phyloP scores from a whole-genome alignment of 2,329 filamentous ascomycete species.

The Gremmenia infestans region DNA sequence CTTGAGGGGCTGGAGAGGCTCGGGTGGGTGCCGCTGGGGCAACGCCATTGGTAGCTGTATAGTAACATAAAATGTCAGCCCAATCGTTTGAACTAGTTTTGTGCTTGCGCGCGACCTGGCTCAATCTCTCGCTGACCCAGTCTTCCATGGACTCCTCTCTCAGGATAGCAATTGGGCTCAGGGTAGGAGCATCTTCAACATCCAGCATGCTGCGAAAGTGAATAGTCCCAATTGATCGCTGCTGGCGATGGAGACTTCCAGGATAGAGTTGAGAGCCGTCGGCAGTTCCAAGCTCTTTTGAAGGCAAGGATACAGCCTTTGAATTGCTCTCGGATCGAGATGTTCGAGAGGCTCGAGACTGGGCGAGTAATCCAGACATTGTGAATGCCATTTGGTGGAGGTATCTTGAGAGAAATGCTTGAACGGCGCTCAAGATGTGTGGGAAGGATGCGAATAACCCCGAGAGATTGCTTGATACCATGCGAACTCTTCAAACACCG shows the following conservation, averaged over 20 bases:
- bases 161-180: slow-evolving; percentile 19
- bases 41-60: slow-evolving; percentile 32
- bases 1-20: slow-evolving; percentile 25
- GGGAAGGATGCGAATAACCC: slow-evolving; percentile 3
- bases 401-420: slow-evolving; percentile 1
- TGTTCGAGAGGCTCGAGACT: slow-evolving; percentile 16
- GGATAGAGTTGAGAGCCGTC: slow-evolving; percentile 14
- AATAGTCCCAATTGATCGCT: slow-evolving; percentile 24
- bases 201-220: slow-evolving; percentile 51
- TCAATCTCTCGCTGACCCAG: slow-evolving; percentile 22
- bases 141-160: slow-evolving; percentile 27
- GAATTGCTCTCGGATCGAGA: slow-evolving; percentile 16
- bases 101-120: slow-evolving; percentile 22
- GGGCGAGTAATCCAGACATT: slow-evolving; percentile 16
- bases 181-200: slow-evolving; percentile 43
- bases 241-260: slow-evolving; percentile 24
- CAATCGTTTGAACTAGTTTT: slow-evolving; percentile 25
- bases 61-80: slow-evolving; percentile 32
- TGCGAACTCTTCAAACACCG: slow-evolving; percentile 15
- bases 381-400: slow-evolving; percentile 18
- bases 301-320: slow-evolving; percentile 5
- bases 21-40: slow-evolving; percentile 27
- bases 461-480: slow-evolving; percentile 12
- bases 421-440: slow-evolving; percentile 8
- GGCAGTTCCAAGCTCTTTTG: slow-evolving; percentile 2